Percentiles rank a stretch among this genome's conserved stretches.
These are phyloP conservation scores for Aspergillus avenaceus DNA, from an alignment of 495 filamentous ascomycete genomes.

Conservation along the genomic window DNA sequence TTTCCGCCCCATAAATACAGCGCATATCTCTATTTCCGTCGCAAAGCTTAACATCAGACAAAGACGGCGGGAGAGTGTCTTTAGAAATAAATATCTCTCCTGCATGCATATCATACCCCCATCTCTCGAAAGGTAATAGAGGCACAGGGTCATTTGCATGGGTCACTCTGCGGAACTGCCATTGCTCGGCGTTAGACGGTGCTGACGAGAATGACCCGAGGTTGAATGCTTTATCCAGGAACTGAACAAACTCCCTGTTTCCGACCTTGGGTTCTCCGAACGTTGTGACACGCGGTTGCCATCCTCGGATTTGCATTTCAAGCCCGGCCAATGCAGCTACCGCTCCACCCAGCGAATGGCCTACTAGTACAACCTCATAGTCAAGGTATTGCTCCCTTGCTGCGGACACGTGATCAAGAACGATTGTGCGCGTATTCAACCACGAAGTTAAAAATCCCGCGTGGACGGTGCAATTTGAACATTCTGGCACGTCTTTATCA, in stretches of 20 bases:
- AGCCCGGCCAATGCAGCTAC: constrained; percentile 83
- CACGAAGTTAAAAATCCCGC: constrained; percentile 84
- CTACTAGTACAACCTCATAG: constrained; percentile 73
- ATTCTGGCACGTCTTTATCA: constrained; percentile 32
- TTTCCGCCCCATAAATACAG: constrained; percentile 62
- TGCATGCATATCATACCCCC: constrained; percentile 81
- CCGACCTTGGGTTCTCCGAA: constrained; percentile 90
- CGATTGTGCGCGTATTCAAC: constrained; percentile 60
- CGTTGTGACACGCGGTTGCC: constrained; percentile 74
- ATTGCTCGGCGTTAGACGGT: constrained; percentile 11
- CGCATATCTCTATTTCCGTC: constrained; percentile 61
- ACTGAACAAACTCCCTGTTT: constrained; percentile 66
- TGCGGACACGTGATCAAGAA: constrained; percentile 56
- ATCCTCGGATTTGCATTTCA: constrained; percentile 65
- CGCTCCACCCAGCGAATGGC: constrained; percentile 89
- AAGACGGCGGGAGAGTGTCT: constrained; percentile 57
- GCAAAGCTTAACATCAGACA: constrained; percentile 67
- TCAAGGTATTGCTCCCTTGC: constrained; percentile 57
- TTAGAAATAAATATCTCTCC: constrained; percentile 85
- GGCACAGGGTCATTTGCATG: constrained; percentile 87
- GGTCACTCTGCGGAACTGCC: constrained; percentile 72
- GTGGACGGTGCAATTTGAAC: constrained; percentile 85
- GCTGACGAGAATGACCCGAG: constrained; percentile 27
- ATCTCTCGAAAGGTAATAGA: constrained; percentile 75
- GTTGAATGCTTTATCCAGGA: constrained; percentile 63